phyloP scores from a whole-genome alignment of 1,284 basidiomycete genomes.

The Fomitopsis schrenkii region DNA sequence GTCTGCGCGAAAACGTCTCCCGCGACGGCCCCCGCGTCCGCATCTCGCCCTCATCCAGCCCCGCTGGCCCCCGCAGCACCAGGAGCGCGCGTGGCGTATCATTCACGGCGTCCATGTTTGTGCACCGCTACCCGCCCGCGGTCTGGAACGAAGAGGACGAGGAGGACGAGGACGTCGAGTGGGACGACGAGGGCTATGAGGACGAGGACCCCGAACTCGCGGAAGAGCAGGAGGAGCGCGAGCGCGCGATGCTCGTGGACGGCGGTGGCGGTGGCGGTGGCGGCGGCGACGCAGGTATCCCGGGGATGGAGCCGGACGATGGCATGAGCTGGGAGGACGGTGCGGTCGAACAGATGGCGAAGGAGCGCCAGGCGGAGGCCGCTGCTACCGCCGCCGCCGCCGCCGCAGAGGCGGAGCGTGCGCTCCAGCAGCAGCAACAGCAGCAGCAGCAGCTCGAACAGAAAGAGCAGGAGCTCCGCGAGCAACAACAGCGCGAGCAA shows the following conservation, averaged over 20 bases:
- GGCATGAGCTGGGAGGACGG: conserved; percentile 75
- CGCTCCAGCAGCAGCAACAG: conserved; percentile 21
- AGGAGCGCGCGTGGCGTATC: conserved; percentile 39
- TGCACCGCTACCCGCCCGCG: conserved; percentile 73
- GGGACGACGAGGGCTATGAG: conserved; percentile 71
- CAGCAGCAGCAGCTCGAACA: conserved; percentile 28
- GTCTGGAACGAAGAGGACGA: conserved; percentile 82
- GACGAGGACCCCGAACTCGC: conserved; percentile 63
- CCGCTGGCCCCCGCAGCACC: conserved; percentile 23
- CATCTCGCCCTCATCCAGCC: conserved; percentile 41
- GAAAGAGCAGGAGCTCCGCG: conserved; percentile 10
- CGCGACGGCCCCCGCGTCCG: conserved; percentile 23
- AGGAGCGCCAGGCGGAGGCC: conserved; percentile 10
- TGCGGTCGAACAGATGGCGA: conserved; percentile 42
- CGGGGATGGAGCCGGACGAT: conserved; percentile 60
- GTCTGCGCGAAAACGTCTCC: conserved; percentile 46
- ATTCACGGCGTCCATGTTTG: conserved; percentile 55
- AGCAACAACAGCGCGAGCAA: conserved; percentile 21
- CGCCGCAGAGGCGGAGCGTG: conserved; percentile 14
- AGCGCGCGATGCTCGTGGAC: conserved; percentile 11
- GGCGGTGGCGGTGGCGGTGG: background rate
- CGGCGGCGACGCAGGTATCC: conserved; percentile 1
- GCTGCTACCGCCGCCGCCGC: conserved; percentile 6
- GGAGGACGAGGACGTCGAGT: conserved; percentile 70
- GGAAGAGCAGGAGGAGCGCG: conserved; percentile 39